Evolutionary conservation across 345 rosid species (phyloP).

Genomic region (Acer saccharum): DNA sequence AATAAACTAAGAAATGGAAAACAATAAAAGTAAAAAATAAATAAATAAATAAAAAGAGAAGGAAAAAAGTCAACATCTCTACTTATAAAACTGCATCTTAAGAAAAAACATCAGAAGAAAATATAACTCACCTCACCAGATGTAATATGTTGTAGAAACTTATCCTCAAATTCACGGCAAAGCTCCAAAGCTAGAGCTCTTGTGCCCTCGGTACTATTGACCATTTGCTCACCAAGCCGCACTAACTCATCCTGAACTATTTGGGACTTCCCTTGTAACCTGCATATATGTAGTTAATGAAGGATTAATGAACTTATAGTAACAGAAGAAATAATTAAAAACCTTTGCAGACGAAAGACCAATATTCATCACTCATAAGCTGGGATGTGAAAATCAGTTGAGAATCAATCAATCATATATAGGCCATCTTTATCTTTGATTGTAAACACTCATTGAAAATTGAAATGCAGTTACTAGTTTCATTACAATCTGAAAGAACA

Average conservation of each 20-base stretch:
- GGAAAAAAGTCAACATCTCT: not conserved
- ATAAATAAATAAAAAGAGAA: not conserved
- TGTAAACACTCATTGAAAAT: not conserved
- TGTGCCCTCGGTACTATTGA: slow-evolving; percentile 86
- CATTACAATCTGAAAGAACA: not conserved
- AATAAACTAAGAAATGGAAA: not conserved
- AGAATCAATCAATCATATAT: not conserved
- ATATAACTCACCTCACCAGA: slow-evolving; percentile 80
- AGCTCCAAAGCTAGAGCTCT: slow-evolving; percentile 92
- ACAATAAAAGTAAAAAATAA: not conserved
- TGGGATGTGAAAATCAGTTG: not conserved
- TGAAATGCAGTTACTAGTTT: not conserved
- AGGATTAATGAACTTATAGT: not conserved
- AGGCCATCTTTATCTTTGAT: not conserved
- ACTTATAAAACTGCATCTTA: not conserved
- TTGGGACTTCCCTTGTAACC: slow-evolving; percentile 97
- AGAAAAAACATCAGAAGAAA: slow-evolving; percentile 9
- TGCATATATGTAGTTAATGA: slow-evolving; percentile 28
- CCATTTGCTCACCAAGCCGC: slow-evolving; percentile 89
- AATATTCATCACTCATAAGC: not conserved
- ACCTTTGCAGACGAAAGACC: not conserved
- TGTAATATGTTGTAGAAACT: slow-evolving; percentile 79
- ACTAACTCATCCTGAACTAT: slow-evolving; percentile 83
- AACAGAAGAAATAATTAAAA: not conserved
- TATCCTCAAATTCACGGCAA: slow-evolving; percentile 97